These are phyloP conservation scores for Marsdenia floribunda DNA, from an alignment of 257 asterid species.

Conservation along the genomic window DNA sequence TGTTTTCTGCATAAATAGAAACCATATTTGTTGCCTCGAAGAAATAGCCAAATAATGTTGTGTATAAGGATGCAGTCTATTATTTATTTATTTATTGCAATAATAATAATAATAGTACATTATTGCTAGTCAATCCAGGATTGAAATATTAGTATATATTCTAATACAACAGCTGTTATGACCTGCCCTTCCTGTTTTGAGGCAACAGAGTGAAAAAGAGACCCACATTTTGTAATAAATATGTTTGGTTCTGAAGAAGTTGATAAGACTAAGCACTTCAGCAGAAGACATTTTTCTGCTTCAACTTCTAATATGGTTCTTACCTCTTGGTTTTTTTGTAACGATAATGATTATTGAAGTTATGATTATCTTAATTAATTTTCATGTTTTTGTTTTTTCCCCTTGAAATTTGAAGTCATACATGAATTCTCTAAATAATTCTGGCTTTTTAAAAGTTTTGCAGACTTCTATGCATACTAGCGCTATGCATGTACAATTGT, in stretches of 20 bases:
- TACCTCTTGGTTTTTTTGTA: not conserved
- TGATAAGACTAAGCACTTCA: not conserved
- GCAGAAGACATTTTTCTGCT: not conserved
- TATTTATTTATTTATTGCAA: not conserved
- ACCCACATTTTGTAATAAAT: not conserved
- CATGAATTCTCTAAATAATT: not conserved
- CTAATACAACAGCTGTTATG: too few relatives aligned
- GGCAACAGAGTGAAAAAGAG: not conserved
- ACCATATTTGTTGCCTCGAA: not conserved
- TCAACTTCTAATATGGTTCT: not conserved
- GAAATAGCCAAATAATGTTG: conserved; percentile 3
- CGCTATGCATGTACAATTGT: too few relatives aligned
- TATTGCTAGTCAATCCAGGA: not conserved
- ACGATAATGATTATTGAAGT: not conserved
- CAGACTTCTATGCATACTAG: not conserved
- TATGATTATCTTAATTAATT: not conserved
- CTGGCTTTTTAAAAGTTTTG: not conserved
- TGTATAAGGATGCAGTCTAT: not conserved
- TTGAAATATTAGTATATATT: not conserved
- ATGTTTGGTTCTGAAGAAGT: not conserved
- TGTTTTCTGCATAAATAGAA: not conserved
- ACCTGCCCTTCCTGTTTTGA: not conserved
- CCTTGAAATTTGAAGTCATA: not conserved
- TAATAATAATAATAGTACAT: not conserved
- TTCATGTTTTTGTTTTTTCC: not conserved